Percentiles rank a stretch among this genome's conserved stretches.
phyloP scores from a whole-genome alignment of 192 early-diverging fungal species.

The Coemansia sp. region DNA sequence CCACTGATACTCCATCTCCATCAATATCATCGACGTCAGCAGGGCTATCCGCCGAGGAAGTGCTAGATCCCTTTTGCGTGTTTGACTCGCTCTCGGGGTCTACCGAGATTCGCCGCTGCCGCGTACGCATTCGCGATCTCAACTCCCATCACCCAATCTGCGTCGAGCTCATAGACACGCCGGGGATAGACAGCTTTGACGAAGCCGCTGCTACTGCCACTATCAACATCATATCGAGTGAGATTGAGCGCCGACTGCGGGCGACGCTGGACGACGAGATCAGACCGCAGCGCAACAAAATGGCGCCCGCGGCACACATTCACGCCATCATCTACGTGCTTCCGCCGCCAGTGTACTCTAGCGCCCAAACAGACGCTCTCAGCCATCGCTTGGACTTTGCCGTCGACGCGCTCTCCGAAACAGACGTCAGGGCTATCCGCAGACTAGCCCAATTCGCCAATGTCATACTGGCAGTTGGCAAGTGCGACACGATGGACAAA shows the following conservation, averaged over 20 bases:
- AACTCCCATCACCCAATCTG: conserved; percentile 3
- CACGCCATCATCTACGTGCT: conserved; percentile 45
- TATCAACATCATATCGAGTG: conserved; percentile 27
- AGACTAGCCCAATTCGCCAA: conserved; percentile 31
- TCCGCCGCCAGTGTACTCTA: conserved; percentile 42
- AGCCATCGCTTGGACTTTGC: conserved; percentile 29
- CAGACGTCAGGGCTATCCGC: conserved; percentile 35
- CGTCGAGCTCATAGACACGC: conserved; percentile 51
- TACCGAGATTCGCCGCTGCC: conserved; percentile 20
- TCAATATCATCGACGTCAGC: background rate
- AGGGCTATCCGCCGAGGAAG: conserved; percentile 21
- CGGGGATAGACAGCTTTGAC: conserved; percentile 40
- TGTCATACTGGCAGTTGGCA: conserved; percentile 46
- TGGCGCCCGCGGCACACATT: conserved; percentile 14
- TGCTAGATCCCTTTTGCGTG: conserved; percentile 49
- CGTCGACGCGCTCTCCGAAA: conserved; percentile 22
- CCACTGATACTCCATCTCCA: background rate
- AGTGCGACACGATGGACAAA: conserved; percentile 44
- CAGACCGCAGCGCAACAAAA: conserved; percentile 17
- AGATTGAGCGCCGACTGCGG: conserved; percentile 39
- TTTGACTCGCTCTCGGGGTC: conserved; percentile 48
- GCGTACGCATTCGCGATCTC: conserved; percentile 17
- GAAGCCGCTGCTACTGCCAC: conserved; percentile 1
- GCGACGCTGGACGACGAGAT: conserved; percentile 41
- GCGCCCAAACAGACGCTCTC: conserved; percentile 28